Percentiles rank a stretch among this genome's conserved stretches.
Evolutionary conservation across 1,284 basidiomycete species (phyloP).

Genomic region (Puccinia hordei): DNA sequence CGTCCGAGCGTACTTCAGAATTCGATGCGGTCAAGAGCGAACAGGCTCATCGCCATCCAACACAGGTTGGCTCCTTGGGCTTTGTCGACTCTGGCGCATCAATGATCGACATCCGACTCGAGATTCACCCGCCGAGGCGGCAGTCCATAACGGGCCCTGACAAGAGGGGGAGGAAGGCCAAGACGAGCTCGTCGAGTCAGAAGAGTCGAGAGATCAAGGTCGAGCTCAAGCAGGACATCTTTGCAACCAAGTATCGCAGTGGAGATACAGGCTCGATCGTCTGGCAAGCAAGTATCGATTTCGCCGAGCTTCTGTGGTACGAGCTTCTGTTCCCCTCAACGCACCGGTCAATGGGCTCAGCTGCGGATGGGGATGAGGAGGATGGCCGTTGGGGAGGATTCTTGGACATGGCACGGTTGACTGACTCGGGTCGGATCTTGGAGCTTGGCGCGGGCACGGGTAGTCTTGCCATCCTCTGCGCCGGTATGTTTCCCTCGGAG

Average conservation of each 20-base stretch:
- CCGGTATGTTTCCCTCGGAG: constrained; percentile 22
- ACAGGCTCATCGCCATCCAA: background rate
- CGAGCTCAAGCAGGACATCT: constrained; percentile 30
- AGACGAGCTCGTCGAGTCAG: background rate
- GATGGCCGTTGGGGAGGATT: background rate
- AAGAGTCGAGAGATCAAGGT: background rate
- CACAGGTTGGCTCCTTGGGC: background rate
- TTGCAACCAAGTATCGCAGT: constrained; percentile 19
- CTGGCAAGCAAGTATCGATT: constrained; percentile 30
- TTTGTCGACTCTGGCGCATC: constrained; percentile 31
- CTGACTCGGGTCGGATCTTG: background rate
- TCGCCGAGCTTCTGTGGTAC: constrained; percentile 41
- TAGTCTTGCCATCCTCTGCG: constrained; percentile 15
- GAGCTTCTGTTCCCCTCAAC: constrained; percentile 17
- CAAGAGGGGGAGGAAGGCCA: background rate
- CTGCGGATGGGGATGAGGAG: background rate
- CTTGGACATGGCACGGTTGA: constrained; percentile 21
- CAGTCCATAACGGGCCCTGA: background rate
- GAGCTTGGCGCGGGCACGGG: constrained; percentile 41
- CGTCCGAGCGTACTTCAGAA: no score
- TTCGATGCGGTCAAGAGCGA: constrained; percentile 11
- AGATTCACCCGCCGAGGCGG: background rate
- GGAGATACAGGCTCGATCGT: constrained; percentile 41
- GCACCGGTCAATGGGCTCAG: background rate
- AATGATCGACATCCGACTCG: background rate